Percentiles rank a stretch among this genome's conserved stretches.
Conservation (phyloP, 306 rosid species). For the Adenanthera pavonina region DNA sequence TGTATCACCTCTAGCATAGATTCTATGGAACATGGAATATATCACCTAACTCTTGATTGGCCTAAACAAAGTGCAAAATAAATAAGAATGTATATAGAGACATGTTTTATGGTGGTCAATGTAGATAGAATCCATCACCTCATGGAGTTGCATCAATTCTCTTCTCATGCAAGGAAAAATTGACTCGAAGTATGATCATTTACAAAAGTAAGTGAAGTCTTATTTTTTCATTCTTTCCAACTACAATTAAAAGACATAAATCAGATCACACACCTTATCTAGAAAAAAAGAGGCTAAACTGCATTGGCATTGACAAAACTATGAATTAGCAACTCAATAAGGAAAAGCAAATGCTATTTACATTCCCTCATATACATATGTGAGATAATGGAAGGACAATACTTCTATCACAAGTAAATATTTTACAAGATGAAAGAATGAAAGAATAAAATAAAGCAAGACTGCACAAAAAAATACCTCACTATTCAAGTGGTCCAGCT, state of each 20-base stretch:
- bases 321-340: slow-evolving; percentile 9
- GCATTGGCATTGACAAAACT: slow-evolving; percentile 11
- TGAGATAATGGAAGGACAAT: slow-evolving; percentile 20
- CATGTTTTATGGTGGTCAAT: slow-evolving; percentile 12
- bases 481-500: slow-evolving; percentile 66
- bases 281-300: slow-evolving; percentile 36
- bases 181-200: slow-evolving; percentile 54
- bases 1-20: slow-evolving; percentile 75
- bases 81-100: slow-evolving; percentile 34
- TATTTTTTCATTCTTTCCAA: slow-evolving; percentile 85
- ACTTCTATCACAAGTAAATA: slow-evolving; percentile 21
- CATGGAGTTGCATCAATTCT: slow-evolving; percentile 73
- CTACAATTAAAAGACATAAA: slow-evolving; percentile 58
- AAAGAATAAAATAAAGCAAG: slow-evolving; percentile 30
- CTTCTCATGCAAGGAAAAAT: slow-evolving; percentile 69
- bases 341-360: slow-evolving; percentile 30
- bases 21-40: slow-evolving; percentile 69
- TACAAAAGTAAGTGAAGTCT: slow-evolving; percentile 58
- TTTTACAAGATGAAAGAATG: slow-evolving; percentile 23
- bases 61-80: slow-evolving; percentile 50
- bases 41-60: slow-evolving; percentile 82
- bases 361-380: slow-evolving; percentile 23
- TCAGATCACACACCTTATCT: slow-evolving; percentile 8
- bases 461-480: slow-evolving; percentile 60
- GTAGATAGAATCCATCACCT: slow-evolving; percentile 55